Evolutionary conservation across 768 basidiomycete species (phyloP), one percentile per base, ranked within the genome.

Genomic region (Collybiopsis luxurians): DNA sequence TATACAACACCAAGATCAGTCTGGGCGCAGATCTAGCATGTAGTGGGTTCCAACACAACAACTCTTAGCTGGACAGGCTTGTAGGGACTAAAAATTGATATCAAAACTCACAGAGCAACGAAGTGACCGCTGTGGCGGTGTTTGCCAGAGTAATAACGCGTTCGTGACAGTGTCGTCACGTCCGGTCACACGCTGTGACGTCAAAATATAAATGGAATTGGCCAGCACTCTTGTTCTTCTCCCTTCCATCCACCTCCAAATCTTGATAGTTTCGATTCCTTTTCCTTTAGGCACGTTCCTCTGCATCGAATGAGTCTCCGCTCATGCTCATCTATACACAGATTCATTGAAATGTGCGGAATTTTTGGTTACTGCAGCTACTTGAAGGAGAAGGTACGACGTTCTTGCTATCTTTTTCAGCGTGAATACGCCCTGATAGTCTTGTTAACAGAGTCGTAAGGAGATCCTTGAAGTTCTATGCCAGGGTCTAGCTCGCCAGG

Each of bases 401-500:
- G 5, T 34, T 34, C 31, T 34, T 13, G 31, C 31, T 50, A 2
- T 11, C 13, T 6, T 21, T 21, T 36, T 42, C 42, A 6, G 12
- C 55, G 23, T 56, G 9, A 5, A 34, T 13, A 5, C 13, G 6
- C 13, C 31, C 31, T 34, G 6, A 34, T 13, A 34, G 13, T 34
- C 55, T 55, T 51, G 42, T 63, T 56, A 47, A 49, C 70, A 95
- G 92, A 84, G 87, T 69, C 92, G 96, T 64, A 87, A 90, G 71
- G 89, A 92, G 65, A 81, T 98, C 61, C 86, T 96, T 60, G 95
- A 98, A 65, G 86, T 95, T 60, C 84, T 99, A 50, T 84, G 86
- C 67, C 89, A 87, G 56, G 97, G 95, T 60, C 89, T 99, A 58
- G 86, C 91, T 53, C 87, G 97, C 58, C 87, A 98, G 64, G 97